Conservation (phyloP, 2,329 filamentous ascomycete genomes). For the Penicillium aurantiogriseum region DNA sequence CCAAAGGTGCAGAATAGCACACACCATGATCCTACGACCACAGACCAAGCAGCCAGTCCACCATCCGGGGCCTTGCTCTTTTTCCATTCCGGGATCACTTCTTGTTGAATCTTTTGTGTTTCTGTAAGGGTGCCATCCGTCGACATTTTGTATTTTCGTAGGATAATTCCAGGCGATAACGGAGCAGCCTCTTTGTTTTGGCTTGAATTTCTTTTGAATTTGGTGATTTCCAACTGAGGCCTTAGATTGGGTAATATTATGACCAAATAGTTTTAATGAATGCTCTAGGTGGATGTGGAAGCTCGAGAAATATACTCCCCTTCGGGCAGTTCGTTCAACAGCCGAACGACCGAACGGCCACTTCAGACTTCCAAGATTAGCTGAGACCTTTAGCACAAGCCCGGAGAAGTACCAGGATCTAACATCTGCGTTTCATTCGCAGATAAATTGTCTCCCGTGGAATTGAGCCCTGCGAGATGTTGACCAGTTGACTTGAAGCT, state of each 20-base stretch:
- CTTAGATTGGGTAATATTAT: background rate
- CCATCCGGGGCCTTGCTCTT: conserved; percentile 12
- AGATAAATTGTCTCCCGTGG: too few relatives aligned
- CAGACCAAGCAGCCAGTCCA: conserved; percentile 51
- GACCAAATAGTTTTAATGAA: background rate
- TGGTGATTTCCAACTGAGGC: background rate
- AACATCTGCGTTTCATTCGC: too few relatives aligned
- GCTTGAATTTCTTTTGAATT: background rate
- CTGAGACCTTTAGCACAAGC: too few relatives aligned
- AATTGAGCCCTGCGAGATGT: too few relatives aligned
- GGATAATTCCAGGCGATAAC: too few relatives aligned
- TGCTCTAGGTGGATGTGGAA: background rate
- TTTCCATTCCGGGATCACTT: background rate
- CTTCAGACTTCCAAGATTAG: too few relatives aligned
- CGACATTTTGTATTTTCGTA: too few relatives aligned
- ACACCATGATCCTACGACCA: conserved; percentile 49
- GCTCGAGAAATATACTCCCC: background rate
- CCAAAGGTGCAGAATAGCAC: conserved; percentile 49
- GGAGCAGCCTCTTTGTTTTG: too few relatives aligned
- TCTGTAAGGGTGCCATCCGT: too few relatives aligned
- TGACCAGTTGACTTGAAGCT: too few relatives aligned
- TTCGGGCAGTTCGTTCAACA: background rate
- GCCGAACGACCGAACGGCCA: background rate
- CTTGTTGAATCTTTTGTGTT: too few relatives aligned
- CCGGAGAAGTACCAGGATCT: too few relatives aligned